Percentiles rank a stretch among this genome's conserved stretches.
Evolutionary conservation across 768 basidiomycete genomes (phyloP).

Genomic region (Amyloporia xantha): DNA sequence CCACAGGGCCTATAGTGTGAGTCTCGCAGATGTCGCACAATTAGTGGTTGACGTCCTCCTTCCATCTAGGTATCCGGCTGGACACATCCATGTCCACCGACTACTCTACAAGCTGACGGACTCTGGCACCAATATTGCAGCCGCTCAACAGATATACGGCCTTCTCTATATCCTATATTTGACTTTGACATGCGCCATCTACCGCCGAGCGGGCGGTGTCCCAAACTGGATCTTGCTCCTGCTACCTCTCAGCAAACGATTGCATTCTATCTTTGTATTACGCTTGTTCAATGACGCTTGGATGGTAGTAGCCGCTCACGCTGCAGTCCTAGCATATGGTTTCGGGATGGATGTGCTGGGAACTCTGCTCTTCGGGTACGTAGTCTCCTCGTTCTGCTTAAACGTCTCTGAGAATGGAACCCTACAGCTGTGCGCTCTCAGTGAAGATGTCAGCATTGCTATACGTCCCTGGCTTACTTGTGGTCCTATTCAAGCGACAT

Average conservation of each 20-base stretch:
- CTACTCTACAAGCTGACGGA: conserved; percentile 59
- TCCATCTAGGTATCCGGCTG: conserved; percentile 79
- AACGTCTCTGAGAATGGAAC: neutral
- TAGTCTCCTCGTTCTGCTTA: conserved; percentile 1
- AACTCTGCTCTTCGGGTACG: conserved; percentile 68
- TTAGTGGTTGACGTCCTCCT: neutral
- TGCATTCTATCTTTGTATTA: conserved; percentile 90
- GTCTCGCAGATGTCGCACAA: too few relatives aligned
- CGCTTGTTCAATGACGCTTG: conserved; percentile 96
- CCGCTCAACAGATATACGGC: conserved; percentile 77
- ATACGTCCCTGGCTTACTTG: conserved; percentile 82
- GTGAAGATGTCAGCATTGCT: conserved; percentile 94
- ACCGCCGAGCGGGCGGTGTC: conserved; percentile 48
- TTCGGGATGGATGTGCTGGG: conserved; percentile 53
- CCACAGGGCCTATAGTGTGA: conserved; percentile 91
- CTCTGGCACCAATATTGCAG: conserved; percentile 47
- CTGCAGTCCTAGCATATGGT: conserved; percentile 62
- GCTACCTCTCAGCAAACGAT: conserved; percentile 82
- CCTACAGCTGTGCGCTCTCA: conserved; percentile 66
- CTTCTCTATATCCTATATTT: conserved; percentile 66
- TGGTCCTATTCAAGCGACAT: conserved; percentile 70
- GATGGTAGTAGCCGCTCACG: conserved; percentile 61
- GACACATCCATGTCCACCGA: conserved; percentile 81
- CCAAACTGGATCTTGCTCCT: conserved; percentile 71
- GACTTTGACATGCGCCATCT: conserved; percentile 59